phyloP scores from a whole-genome alignment of 345 rosid genomes.

The Pistacia integerrima region DNA sequence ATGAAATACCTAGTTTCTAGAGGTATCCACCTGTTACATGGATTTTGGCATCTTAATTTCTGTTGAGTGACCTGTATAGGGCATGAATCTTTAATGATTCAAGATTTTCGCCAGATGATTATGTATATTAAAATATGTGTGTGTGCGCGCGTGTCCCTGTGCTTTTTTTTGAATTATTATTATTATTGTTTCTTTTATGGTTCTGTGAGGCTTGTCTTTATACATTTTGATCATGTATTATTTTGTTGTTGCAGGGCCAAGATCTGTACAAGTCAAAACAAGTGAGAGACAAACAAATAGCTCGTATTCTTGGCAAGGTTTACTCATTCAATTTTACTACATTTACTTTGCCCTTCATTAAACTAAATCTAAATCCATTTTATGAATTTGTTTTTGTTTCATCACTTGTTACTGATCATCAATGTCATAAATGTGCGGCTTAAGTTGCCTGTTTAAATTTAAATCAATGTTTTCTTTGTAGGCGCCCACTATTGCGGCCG shows the following conservation, averaged over 20 bases:
- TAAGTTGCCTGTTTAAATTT: background rate
- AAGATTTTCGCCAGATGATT: conserved; percentile 3
- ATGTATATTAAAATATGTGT: background rate
- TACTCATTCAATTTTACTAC: conserved; percentile 20
- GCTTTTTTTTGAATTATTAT: background rate
- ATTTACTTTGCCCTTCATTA: background rate
- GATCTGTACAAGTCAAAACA: conserved; percentile 80
- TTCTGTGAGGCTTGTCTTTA: background rate
- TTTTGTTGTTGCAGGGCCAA: conserved; percentile 55
- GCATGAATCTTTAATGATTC: background rate
- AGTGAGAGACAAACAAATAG: conserved; percentile 92
- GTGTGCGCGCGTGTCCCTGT: too few species aligned
- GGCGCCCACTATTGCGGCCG: conserved; percentile 96
- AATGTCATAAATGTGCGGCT: background rate
- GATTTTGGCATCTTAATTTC: background rate
- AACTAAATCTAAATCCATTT: background rate
- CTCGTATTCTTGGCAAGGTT: conserved; percentile 93
- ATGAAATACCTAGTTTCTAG: background rate
- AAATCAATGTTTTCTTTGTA: conserved; percentile 28
- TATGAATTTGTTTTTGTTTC: background rate
- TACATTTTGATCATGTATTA: background rate
- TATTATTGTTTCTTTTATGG: background rate
- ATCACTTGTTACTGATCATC: background rate
- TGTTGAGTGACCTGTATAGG: background rate
- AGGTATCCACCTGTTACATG: background rate